Evolutionary conservation across 2,329 filamentous ascomycete genomes (phyloP), one percentile per base, ranked within the genome.

Genomic region (Ophiostoma sp.): DNA sequence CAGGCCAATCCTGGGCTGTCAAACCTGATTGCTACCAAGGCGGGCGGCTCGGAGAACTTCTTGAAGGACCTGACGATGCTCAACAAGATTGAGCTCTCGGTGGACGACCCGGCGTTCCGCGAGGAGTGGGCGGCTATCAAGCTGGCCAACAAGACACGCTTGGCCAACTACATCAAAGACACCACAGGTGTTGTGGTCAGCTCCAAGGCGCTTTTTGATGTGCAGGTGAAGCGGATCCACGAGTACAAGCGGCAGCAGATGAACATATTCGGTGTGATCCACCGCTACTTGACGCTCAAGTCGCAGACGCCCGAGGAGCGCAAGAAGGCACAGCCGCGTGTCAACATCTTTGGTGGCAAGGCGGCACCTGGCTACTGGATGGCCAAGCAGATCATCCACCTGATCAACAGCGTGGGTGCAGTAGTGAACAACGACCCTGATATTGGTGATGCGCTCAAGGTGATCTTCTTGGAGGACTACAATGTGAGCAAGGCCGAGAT

Each of bases 401-500:
- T 99, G 71, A 89, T 99, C 83, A 98, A 97, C 83, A 90, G 89
- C 72, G 95, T 98, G 35, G 93, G 93, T 4, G 82, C 88, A 20
- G 91, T 98, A 2, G 90, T 99, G 75, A 99, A 99, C 83, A 91
- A 92, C 57, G 95, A 99, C 76, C 84, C 88, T 62, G 95, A 98
- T 44, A 89, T 98, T 77, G 94, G 94, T 41, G 94, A 98, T 77
- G 84, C 96, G 39, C 86, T 99, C 77, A 99, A 99, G 85, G 95
- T 99, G 69, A 89, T 99, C 77, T 99, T 97, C 84, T 81, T 99
- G 69, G 93, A 96, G 78, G 95, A 99, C 81, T 99, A 99, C 86
- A 99, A 99, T 75, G 95, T 99, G 77, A 97, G 93, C 87, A 99
- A 99, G 84, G 95, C 95, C 3, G 95, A 99, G 82, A 94, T 98